Conservation (phyloP, 2,329 filamentous ascomycete species). For the Corniculantispora saksenae region DNA sequence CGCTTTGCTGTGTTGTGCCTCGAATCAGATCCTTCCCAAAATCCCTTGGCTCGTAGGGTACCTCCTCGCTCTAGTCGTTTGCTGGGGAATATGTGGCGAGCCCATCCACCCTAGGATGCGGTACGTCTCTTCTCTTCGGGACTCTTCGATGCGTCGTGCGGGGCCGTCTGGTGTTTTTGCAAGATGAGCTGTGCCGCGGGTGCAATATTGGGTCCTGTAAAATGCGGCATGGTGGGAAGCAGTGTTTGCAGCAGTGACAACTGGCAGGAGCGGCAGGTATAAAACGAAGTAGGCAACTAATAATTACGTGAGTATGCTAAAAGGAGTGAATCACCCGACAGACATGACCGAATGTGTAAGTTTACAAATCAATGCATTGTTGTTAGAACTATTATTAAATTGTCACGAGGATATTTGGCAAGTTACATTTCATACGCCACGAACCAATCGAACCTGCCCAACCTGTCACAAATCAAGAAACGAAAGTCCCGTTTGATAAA, state of each 20-base stretch:
- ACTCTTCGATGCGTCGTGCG: not conserved
- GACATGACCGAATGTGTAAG: not conserved
- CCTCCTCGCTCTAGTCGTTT: conserved; percentile 52
- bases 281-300: not conserved
- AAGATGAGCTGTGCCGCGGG: conserved; percentile 11
- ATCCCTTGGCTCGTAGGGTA: conserved; percentile 40
- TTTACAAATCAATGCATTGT: not conserved
- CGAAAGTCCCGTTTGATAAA: not conserved
- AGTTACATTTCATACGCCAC: not conserved
- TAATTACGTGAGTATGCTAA: not conserved
- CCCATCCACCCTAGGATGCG: conserved; percentile 40
- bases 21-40: conserved; percentile 29
- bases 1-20: conserved; percentile 1
- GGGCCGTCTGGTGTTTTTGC: not conserved
- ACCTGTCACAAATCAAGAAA: not conserved
- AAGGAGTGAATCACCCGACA: conserved; percentile 6
- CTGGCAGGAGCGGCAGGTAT: conserved; percentile 4
- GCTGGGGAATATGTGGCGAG: conserved; percentile 50
- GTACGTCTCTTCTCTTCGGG: conserved; percentile 18
- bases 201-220: conserved; percentile 20
- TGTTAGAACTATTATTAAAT: not conserved
- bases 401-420: not conserved
- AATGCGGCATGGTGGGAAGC: conserved; percentile 22
- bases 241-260: not conserved
- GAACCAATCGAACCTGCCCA: conserved; percentile 5